Conservation (phyloP, 768 basidiomycete genomes). For the Strobilomyces confusus region DNA sequence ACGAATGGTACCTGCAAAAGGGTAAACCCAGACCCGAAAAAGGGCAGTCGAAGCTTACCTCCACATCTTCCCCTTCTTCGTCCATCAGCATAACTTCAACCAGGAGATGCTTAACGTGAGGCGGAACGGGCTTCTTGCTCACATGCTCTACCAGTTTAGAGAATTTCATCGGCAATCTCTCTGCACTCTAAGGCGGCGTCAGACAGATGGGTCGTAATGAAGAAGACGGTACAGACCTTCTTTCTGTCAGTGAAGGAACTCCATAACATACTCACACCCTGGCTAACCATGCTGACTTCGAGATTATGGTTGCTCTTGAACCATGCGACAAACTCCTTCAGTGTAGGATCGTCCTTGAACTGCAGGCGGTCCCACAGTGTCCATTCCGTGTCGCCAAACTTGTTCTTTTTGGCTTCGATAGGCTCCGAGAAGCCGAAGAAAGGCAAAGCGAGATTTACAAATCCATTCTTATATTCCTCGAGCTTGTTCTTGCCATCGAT, state of each 20-base stretch:
- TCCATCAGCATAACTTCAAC: constrained; percentile 95
- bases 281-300: constrained; percentile 92
- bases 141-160: constrained; percentile 88
- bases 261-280: constrained; percentile 98
- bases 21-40: neutral
- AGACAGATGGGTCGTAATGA: neutral
- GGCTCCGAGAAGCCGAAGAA: constrained; percentile 99
- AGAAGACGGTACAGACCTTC: constrained; percentile 54
- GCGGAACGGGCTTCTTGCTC: constrained; percentile 88
- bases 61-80: constrained; percentile 91
- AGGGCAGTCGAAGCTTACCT: constrained; percentile 44
- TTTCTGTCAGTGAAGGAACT: constrained; percentile 89
- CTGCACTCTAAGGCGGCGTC: constrained; percentile 61
- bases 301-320: constrained; percentile 84
- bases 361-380: constrained; percentile 98
- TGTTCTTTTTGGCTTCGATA: constrained; percentile 82
- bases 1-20: constrained; percentile 72
- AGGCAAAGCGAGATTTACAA: constrained; percentile 94
- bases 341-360: constrained; percentile 83
- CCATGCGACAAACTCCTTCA: constrained; percentile 78
- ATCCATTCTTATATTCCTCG: constrained; percentile 97
- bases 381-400: constrained; percentile 89
- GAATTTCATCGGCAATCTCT: constrained; percentile 85
- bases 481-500: constrained; percentile 93
- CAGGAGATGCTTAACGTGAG: constrained; percentile 78